phyloP scores from a whole-genome alignment of 129 eudicot genomes.

The Lonicera japonica region DNA sequence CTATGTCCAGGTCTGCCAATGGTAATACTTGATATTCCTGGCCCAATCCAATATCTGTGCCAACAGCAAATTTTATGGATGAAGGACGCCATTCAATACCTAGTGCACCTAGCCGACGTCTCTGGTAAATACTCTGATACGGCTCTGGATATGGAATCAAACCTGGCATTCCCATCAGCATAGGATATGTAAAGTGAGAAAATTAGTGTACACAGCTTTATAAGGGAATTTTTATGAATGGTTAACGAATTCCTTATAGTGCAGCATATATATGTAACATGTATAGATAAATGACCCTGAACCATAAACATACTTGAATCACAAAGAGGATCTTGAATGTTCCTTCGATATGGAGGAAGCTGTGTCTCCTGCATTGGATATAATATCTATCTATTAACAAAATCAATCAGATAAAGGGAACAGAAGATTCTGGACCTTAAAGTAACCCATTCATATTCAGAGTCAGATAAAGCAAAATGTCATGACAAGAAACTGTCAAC shows the following conservation, averaged over 20 bases:
- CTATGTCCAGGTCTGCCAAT: conserved; percentile 70
- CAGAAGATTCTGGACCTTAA: not conserved
- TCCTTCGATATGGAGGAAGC: conserved; percentile 68
- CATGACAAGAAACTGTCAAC: not conserved
- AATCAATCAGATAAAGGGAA: not conserved
- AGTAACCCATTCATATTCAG: not conserved
- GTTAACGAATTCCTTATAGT: not conserved
- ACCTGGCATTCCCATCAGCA: conserved; percentile 38
- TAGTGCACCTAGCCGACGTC: conserved; percentile 82
- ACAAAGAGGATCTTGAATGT: conserved; percentile 77
- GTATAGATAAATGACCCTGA: too few species aligned
- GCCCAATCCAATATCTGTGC: conserved; percentile 80
- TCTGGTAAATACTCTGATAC: conserved; percentile 80
- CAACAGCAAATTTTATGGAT: conserved; percentile 55
- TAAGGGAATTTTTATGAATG: not conserved
- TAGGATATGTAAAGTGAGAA: not conserved
- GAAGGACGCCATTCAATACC: conserved; percentile 91
- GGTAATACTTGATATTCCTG: conserved; percentile 82
- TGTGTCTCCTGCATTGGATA: conserved; percentile 82
- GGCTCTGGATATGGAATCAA: conserved; percentile 96
- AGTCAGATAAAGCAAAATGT: not conserved
- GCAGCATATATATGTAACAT: not conserved
- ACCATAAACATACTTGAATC: conserved; percentile 69
- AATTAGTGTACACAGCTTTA: not conserved
- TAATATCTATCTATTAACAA: not conserved